phyloP scores from a whole-genome alignment of 2,329 filamentous ascomycete species.

The Sporothrix dimorphospora region DNA sequence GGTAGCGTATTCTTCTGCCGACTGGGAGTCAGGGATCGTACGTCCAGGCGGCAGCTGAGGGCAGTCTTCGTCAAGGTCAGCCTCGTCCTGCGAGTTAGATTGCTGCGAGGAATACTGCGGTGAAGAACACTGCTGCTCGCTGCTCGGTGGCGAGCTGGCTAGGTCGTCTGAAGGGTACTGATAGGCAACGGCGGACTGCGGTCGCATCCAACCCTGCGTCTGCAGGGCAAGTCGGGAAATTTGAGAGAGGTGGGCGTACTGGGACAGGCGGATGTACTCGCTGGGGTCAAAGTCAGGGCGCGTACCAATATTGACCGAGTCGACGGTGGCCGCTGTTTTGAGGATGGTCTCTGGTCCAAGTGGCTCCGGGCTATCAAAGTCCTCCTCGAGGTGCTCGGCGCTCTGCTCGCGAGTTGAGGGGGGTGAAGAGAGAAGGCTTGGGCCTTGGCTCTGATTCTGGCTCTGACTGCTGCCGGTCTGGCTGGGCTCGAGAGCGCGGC shows the following conservation, averaged over 20 bases:
- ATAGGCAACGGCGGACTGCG: neutral
- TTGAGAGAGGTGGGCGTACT: neutral
- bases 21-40: conserved; percentile 32
- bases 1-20: neutral
- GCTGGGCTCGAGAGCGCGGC: neutral
- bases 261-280: conserved; percentile 26
- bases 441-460: neutral
- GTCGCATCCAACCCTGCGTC: neutral
- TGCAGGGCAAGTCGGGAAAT: conserved; percentile 11
- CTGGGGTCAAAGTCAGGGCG: conserved; percentile 27
- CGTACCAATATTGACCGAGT: conserved; percentile 20
- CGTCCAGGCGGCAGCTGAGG: neutral
- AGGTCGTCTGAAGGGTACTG: neutral
- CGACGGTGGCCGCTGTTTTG: neutral
- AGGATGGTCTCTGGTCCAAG: neutral
- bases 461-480: neutral
- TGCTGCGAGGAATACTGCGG: neutral
- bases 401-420: neutral
- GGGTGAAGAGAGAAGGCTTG: conserved; percentile 13
- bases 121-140: neutral
- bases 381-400: neutral
- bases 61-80: neutral
- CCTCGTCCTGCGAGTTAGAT: conserved; percentile 12
- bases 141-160: neutral
- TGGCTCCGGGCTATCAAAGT: neutral